phyloP scores from a whole-genome alignment of 2,329 filamentous ascomycete species.

The Tolypocladium guangdongense region DNA sequence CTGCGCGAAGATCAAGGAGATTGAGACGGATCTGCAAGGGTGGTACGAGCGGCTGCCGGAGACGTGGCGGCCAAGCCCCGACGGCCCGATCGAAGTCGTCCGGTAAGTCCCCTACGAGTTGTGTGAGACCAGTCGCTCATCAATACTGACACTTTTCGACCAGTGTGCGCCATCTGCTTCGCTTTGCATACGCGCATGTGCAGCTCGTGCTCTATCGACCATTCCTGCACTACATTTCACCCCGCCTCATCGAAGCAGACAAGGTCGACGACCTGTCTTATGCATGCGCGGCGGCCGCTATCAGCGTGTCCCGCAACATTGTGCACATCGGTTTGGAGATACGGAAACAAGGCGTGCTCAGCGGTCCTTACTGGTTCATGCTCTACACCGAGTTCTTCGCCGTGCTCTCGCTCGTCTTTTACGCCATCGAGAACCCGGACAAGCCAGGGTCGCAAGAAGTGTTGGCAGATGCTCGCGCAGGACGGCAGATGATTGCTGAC shows the following conservation, averaged over 20 bases:
- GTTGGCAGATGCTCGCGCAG: constrained; percentile 73
- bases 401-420: constrained; percentile 69
- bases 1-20: constrained; percentile 51
- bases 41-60: constrained; percentile 61
- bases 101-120: constrained; percentile 41
- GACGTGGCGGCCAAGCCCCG: constrained; percentile 67
- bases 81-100: constrained; percentile 63
- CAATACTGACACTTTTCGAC: background rate
- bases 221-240: constrained; percentile 74
- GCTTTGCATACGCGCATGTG: constrained; percentile 73
- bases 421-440: constrained; percentile 68
- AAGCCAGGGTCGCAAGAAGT: constrained; percentile 68
- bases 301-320: constrained; percentile 59
- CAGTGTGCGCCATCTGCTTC: constrained; percentile 61
- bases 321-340: constrained; percentile 73
- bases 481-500: constrained; percentile 69
- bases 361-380: constrained; percentile 78
- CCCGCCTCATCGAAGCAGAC: constrained; percentile 42
- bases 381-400: constrained; percentile 78
- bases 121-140: background rate
- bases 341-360: constrained; percentile 61
- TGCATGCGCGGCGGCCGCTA: constrained; percentile 54
- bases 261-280: constrained; percentile 67
- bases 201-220: constrained; percentile 76
- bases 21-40: constrained; percentile 50